Base-by-base conservation (phyloP, 306 rosid genomes). In the Pterocarpus santalinus region DNA sequence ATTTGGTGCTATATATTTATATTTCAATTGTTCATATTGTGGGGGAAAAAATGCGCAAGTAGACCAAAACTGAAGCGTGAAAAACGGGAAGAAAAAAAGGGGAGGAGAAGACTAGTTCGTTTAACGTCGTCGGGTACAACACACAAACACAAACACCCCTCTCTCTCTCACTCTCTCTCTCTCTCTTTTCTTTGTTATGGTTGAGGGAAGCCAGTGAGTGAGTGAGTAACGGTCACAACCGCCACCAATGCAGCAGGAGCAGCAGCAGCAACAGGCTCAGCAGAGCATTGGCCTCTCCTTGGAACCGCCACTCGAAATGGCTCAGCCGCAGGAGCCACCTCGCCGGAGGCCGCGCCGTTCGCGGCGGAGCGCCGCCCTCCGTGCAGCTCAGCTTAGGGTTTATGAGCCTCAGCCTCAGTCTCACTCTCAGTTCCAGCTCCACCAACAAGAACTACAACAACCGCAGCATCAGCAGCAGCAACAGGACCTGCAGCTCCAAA, bases 331-430 rank as follows among this genome's bases (percentile, higher is more conserved):
- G 35, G 13, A 1, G 3, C 41, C n/a, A 11, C 49, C 28, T 15
- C 70, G 49, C 49, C 72, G 52, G n/a, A 15, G 47, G 30, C 30
- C 11, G 2, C 62, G 32, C 33, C 32, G 62, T 56, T 16, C 30
- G 11, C n/a, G 72, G 22, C n/a, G 53, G 52, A 16, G 35, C 33
- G 0, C 34, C 13, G 30, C 13, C 43, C 17, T 8, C 51, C 71
- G 5, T 7, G 13, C 13, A 16, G 2, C 28, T 38, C 30, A 16
- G 32, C 62, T 56, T 7, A 38, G 92, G 93, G 90, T 86, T 92
- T 67, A 76, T 16, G 94, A 87, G 55, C 82, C 43, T 39, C 35
- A 8, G 0, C 49, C 28, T 15, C 32, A 1, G 12, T 2, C 28
- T 22, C 28, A 22, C 28, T 22, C 28, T 22, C 28, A 22, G 28